phyloP scores from a whole-genome alignment of 2,329 filamentous ascomycete genomes.

The Trichoderma guizhouense region DNA sequence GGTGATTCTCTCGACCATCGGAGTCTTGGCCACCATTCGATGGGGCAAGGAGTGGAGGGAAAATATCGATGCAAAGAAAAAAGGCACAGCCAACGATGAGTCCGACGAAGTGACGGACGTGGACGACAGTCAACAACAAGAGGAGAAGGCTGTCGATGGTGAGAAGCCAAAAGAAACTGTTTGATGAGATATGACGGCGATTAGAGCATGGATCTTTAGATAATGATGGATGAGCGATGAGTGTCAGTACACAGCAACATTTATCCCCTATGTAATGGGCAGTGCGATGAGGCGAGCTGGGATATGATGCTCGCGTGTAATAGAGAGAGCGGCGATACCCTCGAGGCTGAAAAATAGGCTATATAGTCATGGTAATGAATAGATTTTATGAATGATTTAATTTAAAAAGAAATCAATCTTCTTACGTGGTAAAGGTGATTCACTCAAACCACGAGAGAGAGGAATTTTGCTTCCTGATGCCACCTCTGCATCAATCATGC shows the following conservation, averaged over 20 bases:
- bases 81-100: not conserved
- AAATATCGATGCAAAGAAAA: slow-evolving; percentile 28
- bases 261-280: not conserved
- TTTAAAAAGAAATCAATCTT: not conserved
- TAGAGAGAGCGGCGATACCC: not conserved
- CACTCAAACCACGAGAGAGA: not conserved
- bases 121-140: not conserved
- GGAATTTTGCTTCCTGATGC: not conserved
- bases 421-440: not conserved
- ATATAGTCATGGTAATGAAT: not conserved
- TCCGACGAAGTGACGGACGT: slow-evolving; percentile 12
- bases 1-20: slow-evolving; percentile 36
- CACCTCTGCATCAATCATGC: too few relatives aligned
- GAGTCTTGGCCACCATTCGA: slow-evolving; percentile 37
- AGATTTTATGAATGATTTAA: not conserved
- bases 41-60: slow-evolving; percentile 42
- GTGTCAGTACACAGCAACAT: not conserved
- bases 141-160: not conserved
- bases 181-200: not conserved
- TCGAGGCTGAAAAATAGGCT: not conserved
- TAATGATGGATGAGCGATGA: not conserved
- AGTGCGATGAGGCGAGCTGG: not conserved
- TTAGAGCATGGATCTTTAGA: not conserved
- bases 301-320: not conserved
- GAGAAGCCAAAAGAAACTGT: not conserved